Evolutionary conservation across 202 grass and related monocot species (phyloP).

Genomic region (Miscanthus sacchariflorus): DNA sequence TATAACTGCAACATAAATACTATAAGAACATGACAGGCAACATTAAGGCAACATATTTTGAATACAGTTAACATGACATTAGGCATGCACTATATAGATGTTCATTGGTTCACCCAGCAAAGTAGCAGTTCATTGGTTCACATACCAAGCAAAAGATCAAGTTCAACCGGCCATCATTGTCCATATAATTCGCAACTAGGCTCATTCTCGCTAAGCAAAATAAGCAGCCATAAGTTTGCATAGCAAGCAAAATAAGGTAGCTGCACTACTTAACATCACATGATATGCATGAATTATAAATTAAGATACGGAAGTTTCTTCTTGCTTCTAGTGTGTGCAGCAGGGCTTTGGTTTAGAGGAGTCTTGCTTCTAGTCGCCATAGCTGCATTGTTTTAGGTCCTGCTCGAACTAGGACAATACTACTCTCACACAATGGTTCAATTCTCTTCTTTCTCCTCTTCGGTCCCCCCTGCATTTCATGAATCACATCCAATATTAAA

Average conservation of each 20-base stretch:
- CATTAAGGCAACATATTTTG: too few species aligned
- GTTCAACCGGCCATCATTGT: background rate
- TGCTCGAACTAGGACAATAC: too few species aligned
- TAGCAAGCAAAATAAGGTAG: background rate
- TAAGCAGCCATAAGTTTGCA: background rate
- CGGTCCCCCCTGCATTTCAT: too few species aligned
- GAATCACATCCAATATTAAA: too few species aligned
- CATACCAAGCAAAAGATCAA: background rate
- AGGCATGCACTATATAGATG: background rate
- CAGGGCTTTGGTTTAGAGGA: background rate
- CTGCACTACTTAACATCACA: background rate
- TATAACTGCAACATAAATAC: too few species aligned
- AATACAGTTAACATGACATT: too few species aligned
- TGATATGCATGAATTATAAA: background rate
- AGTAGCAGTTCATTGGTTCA: background rate
- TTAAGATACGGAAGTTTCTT: background rate
- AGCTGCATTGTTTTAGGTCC: too few species aligned
- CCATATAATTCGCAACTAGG: background rate
- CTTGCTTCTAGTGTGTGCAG: background rate
- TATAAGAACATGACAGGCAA: too few species aligned
- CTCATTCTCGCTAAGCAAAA: conserved; percentile 3
- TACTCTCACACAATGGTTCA: too few species aligned
- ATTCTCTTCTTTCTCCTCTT: too few species aligned
- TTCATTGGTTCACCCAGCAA: background rate
- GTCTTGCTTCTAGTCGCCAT: background rate